These are phyloP conservation scores for Trebouxia sp. DNA, from an alignment of 139 green algal species.

Conservation along the genomic window DNA sequence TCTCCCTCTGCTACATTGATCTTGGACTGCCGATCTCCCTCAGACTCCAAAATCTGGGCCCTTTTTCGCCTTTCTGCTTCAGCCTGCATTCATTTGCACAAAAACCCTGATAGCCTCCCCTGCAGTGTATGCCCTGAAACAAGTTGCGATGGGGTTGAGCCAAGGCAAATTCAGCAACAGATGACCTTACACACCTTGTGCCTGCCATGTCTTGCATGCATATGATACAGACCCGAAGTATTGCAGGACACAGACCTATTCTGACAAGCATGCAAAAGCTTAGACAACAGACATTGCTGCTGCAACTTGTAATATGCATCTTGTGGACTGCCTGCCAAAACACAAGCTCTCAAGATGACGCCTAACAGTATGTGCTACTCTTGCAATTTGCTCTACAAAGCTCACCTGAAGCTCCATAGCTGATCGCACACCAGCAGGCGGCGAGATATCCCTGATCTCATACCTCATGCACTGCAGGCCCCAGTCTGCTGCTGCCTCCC, in stretches of 20 bases:
- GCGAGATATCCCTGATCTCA: conserved; percentile 91
- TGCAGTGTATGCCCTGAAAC: no score
- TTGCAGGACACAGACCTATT: no score
- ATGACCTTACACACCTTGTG: no score
- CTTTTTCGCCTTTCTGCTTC: conserved; percentile 96
- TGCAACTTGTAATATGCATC: background rate
- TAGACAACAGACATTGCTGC: background rate
- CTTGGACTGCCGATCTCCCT: conserved; percentile 82
- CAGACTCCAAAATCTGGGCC: conserved; percentile 77
- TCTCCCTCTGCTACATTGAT: conserved; percentile 95
- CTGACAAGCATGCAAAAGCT: background rate
- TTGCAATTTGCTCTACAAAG: no score
- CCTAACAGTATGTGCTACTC: no score
- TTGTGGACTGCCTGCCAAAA: no score
- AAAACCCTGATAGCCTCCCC: no score
- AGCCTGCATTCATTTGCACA: conserved; percentile 54
- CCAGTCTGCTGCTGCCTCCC: conserved; percentile 84
- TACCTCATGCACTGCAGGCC: conserved; percentile 86
- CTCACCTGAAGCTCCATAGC: conserved; percentile 92
- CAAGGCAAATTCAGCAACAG: no score
- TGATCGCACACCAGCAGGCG: conserved; percentile 73
- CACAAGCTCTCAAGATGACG: no score
- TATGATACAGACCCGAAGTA: no score
- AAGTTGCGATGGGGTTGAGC: no score
- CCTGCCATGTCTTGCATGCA: no score